phyloP scores from a whole-genome alignment of 495 filamentous ascomycete species.

The Neurospora sp. region DNA sequence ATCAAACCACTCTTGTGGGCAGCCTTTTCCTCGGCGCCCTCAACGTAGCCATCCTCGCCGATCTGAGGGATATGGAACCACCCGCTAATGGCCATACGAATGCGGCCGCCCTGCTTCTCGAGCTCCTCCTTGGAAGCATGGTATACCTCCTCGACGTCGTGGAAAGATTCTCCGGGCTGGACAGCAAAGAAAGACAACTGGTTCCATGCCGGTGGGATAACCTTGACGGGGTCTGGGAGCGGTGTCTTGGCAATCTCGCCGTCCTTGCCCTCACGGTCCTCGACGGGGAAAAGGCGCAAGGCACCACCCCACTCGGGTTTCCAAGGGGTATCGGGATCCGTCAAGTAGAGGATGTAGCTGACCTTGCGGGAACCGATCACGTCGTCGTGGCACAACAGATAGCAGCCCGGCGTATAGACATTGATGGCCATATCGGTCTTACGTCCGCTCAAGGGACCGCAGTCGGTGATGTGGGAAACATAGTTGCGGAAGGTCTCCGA shows the following conservation, averaged over 20 bases:
- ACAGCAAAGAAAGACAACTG: slow-evolving; percentile 97
- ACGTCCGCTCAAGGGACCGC: slow-evolving; percentile 75
- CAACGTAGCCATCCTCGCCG: slow-evolving; percentile 87
- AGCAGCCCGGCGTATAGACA: slow-evolving; percentile 91
- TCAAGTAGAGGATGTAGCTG: slow-evolving; percentile 95
- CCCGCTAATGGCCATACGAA: slow-evolving; percentile 96
- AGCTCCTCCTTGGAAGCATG: slow-evolving; percentile 41
- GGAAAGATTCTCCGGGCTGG: slow-evolving; percentile 93
- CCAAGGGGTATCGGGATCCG: slow-evolving; percentile 87
- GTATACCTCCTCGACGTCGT: slow-evolving; percentile 98
- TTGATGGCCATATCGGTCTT: slow-evolving; percentile 99
- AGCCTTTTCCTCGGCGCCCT: slow-evolving; percentile 78
- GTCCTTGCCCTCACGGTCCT: slow-evolving; percentile 49
- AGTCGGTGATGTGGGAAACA: slow-evolving; percentile 71
- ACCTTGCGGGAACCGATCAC: slow-evolving; percentile 90
- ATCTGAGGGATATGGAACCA: slow-evolving; percentile 98
- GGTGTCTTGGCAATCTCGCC: slow-evolving; percentile 66
- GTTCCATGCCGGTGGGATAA: slow-evolving; percentile 90
- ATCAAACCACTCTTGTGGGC: slow-evolving; percentile 80
- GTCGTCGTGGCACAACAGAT: slow-evolving; percentile 94
- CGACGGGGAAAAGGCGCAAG: slow-evolving; percentile 76
- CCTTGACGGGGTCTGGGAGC: slow-evolving; percentile 58
- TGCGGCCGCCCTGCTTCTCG: slow-evolving; percentile 55
- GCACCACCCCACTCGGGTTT: slow-evolving; percentile 90
- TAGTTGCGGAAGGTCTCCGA: slow-evolving; percentile 81